Evolutionary conservation across 805 yeast genomes (phyloP).

Genomic region (Hanseniaspora mollemarum): DNA sequence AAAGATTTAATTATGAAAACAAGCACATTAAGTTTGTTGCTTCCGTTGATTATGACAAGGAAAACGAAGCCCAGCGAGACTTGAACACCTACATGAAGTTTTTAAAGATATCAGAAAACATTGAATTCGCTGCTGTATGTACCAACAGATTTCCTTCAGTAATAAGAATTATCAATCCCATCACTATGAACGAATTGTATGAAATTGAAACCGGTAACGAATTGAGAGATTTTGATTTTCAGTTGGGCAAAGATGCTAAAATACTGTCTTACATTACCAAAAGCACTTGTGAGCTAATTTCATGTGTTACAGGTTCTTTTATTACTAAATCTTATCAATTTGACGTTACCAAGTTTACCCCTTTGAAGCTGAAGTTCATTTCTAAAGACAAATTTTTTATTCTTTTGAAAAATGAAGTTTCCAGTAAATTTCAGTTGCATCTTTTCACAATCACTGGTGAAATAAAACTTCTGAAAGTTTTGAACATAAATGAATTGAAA

Average conservation of each 20-base stretch:
- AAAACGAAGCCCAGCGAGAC: constrained; percentile 28
- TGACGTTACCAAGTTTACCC: constrained; percentile 28
- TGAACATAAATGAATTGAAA: constrained; percentile 32
- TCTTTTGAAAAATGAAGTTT: constrained; percentile 20
- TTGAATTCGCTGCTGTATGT: constrained; percentile 54
- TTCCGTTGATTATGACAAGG: constrained; percentile 44
- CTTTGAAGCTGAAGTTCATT: constrained; percentile 32
- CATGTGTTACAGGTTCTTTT: constrained; percentile 34
- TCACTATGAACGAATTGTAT: constrained; percentile 41
- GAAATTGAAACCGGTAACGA: constrained; percentile 45
- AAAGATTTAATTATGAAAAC: constrained; percentile 51
- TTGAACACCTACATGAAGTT: constrained; percentile 49
- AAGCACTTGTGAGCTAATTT: constrained; percentile 36
- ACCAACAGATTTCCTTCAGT: constrained; percentile 56
- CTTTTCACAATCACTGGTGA: constrained; percentile 13
- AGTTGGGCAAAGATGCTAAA: constrained; percentile 46
- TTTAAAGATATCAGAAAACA: constrained; percentile 46
- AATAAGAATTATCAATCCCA: constrained; percentile 50
- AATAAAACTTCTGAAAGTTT: constrained; percentile 31
- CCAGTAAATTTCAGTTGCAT: constrained; percentile 19
- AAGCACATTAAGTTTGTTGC: constrained; percentile 52
- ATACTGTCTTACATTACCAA: constrained; percentile 53
- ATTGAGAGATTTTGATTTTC: constrained; percentile 54
- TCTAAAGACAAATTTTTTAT: constrained; percentile 30
- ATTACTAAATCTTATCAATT: constrained; percentile 25